Conservation (phyloP, 768 basidiomycete genomes). For the Cystobasidium ongulense region DNA sequence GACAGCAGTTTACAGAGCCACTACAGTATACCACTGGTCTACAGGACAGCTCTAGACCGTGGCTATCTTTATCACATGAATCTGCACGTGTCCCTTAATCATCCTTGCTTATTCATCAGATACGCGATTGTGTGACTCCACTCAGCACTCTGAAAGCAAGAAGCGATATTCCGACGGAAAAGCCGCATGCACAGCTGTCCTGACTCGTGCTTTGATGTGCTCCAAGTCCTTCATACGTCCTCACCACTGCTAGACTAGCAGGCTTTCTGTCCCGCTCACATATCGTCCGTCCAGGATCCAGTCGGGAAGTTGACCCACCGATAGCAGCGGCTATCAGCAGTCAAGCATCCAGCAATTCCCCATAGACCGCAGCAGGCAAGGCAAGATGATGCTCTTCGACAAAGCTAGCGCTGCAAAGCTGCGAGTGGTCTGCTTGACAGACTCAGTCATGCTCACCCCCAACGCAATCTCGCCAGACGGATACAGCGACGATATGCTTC, state of each 20-base stretch:
- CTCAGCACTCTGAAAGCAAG: neutral
- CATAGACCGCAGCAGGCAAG: neutral
- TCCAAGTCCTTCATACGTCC: too few relatives aligned
- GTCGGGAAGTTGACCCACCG: too few relatives aligned
- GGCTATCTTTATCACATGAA: neutral
- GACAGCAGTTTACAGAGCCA: too few relatives aligned
- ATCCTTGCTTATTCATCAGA: slow-evolving; percentile 1
- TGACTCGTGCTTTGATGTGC: too few relatives aligned
- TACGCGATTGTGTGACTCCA: neutral
- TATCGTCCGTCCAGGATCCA: too few relatives aligned
- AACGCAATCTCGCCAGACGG: neutral
- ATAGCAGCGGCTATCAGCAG: too few relatives aligned
- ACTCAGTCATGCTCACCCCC: slow-evolving; percentile 6
- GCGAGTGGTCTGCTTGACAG: neutral
- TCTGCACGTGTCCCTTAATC: neutral
- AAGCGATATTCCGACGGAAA: too few relatives aligned
- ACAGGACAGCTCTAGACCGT: neutral
- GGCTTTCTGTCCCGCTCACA: too few relatives aligned
- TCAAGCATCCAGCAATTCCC: neutral
- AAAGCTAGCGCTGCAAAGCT: neutral
- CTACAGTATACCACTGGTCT: too few relatives aligned
- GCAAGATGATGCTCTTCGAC: slow-evolving; percentile 4
- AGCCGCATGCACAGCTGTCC: too few relatives aligned
- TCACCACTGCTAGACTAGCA: too few relatives aligned
- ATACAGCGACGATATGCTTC: neutral